phyloP scores from a whole-genome alignment of 805 yeast species.

The Cyberlindnera lachancei region DNA sequence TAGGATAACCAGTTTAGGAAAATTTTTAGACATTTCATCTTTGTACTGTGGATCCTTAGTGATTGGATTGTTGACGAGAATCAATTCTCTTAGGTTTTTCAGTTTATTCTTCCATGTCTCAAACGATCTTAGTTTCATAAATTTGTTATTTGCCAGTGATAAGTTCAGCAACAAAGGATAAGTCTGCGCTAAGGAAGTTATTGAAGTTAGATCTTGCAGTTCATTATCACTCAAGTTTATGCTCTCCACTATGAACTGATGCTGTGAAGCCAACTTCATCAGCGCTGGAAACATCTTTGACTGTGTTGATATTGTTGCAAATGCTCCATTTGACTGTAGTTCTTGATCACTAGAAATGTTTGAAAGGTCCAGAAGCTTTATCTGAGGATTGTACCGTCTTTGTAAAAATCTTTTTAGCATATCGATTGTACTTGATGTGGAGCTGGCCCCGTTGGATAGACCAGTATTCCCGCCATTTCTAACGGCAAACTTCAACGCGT shows the following conservation, averaged over 20 bases:
- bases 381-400: conserved; percentile 57
- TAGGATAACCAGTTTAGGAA: conserved; percentile 74
- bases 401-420: conserved; percentile 52
- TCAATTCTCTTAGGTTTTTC: conserved; percentile 61
- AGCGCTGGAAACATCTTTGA: conserved; percentile 87
- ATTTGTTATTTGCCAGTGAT: conserved; percentile 70
- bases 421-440: conserved; percentile 45
- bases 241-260: conserved; percentile 47
- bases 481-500: conserved; percentile 41
- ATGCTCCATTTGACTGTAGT: conserved; percentile 54
- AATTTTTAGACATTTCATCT: conserved; percentile 55
- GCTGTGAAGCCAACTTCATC: conserved; percentile 68
- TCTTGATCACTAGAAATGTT: conserved; percentile 57
- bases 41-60: conserved; percentile 39
- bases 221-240: conserved; percentile 64
- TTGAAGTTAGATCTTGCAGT: conserved; percentile 49
- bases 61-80: conserved; percentile 76
- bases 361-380: conserved; percentile 63
- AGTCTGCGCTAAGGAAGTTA: conserved; percentile 60
- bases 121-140: conserved; percentile 48
- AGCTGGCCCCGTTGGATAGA: too few relatives aligned
- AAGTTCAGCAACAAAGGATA: conserved; percentile 75
- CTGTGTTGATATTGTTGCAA: conserved; percentile 51
- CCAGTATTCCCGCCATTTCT: too few relatives aligned
- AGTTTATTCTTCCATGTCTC: conserved; percentile 78